Evolutionary conservation across 768 basidiomycete genomes (phyloP).

Genomic region (Suillus subalutaceus): DNA sequence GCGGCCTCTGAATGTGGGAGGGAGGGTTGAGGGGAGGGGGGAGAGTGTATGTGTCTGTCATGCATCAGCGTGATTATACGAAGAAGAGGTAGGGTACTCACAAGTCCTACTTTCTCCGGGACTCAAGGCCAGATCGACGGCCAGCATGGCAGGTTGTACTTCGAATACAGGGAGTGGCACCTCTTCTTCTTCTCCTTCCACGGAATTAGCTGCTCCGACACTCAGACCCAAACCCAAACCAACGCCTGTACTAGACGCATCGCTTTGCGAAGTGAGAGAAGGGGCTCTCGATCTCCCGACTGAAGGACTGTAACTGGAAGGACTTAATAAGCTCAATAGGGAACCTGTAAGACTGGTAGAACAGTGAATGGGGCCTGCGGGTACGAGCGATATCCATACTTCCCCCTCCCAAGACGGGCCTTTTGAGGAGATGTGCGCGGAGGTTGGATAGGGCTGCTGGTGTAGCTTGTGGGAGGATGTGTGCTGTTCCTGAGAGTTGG

Average conservation of each 20-base stretch:
- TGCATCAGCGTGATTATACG: not conserved
- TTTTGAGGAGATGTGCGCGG: slow-evolving; percentile 48
- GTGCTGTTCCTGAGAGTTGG: slow-evolving; percentile 71
- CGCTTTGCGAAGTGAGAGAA: slow-evolving; percentile 26
- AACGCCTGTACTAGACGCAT: not conserved
- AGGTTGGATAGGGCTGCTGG: slow-evolving; percentile 51
- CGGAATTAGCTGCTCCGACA: not conserved
- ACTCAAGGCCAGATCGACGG: slow-evolving; percentile 78
- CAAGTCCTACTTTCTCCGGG: slow-evolving; percentile 89
- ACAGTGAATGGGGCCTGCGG: slow-evolving; percentile 38
- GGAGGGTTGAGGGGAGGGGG: slow-evolving; percentile 75
- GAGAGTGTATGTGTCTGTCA: slow-evolving; percentile 77
- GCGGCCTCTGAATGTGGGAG: slow-evolving; percentile 89
- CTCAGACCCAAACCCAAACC: slow-evolving; percentile 36
- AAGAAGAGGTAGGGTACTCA: slow-evolving; percentile 32
- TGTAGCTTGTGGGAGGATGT: slow-evolving; percentile 51
- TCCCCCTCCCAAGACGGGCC: slow-evolving; percentile 64
- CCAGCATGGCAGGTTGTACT: slow-evolving; percentile 83
- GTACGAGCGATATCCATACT: slow-evolving; percentile 74
- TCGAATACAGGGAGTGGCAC: slow-evolving; percentile 82
- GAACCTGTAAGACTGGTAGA: slow-evolving; percentile 55
- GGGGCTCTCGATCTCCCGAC: slow-evolving; percentile 22
- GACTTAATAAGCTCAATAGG: slow-evolving; percentile 45
- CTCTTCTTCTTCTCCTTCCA: slow-evolving; percentile 60
- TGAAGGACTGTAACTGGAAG: slow-evolving; percentile 10